Conservation (phyloP, 2,329 filamentous ascomycete genomes). For the Fusarium hostae region DNA sequence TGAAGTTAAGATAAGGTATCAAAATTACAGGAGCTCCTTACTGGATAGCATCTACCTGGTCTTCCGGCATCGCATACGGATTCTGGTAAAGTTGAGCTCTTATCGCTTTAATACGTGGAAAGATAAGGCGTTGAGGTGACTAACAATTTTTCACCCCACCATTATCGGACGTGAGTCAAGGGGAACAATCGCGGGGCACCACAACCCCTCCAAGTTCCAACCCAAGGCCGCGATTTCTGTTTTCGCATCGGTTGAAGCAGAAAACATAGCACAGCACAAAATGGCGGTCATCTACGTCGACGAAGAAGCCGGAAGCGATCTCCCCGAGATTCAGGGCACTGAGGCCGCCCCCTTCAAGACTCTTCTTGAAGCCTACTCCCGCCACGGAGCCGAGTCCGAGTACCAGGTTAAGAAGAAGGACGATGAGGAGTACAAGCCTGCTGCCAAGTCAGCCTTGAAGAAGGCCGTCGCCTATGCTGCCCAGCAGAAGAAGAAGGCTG, state of each 20-base stretch:
- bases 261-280: slow-evolving; percentile 20
- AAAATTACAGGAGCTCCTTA: background rate
- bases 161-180: slow-evolving; percentile 38
- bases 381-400: slow-evolving; percentile 46
- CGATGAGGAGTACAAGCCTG: slow-evolving; percentile 45
- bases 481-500: slow-evolving; percentile 43
- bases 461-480: slow-evolving; percentile 43
- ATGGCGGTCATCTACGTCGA: slow-evolving; percentile 66
- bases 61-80: background rate
- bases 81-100: background rate
- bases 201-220: slow-evolving; percentile 30
- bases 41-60: background rate
- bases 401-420: slow-evolving; percentile 59
- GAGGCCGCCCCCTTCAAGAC: slow-evolving; percentile 83
- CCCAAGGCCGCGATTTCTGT: slow-evolving; percentile 23
- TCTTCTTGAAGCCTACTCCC: slow-evolving; percentile 78
- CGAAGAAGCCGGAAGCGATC: slow-evolving; percentile 80
- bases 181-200: slow-evolving; percentile 31
- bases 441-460: slow-evolving; percentile 45
- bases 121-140: slow-evolving; percentile 29
- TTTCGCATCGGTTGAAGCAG: slow-evolving; percentile 15
- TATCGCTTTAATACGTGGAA: slow-evolving; percentile 11
- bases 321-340: slow-evolving; percentile 72
- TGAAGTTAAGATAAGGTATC: background rate
- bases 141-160: slow-evolving; percentile 38